Evolutionary conservation across 345 rosid species (phyloP), one percentile per base, ranked within the genome.

Genomic region (Streptanthus diversifolius): DNA sequence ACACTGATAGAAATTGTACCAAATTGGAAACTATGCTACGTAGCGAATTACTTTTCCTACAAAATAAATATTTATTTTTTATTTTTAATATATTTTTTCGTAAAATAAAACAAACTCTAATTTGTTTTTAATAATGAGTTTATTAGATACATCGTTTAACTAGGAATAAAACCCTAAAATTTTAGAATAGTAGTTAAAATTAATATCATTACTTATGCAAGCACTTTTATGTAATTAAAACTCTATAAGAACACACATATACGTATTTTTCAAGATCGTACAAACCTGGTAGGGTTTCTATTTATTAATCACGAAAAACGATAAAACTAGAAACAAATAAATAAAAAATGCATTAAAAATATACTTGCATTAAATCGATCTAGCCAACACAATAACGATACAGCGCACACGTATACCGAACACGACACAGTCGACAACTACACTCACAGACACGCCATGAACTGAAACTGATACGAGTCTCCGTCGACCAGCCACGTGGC

Each of bases 401-500:
- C 73, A 67, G 17, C 71, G 51, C 5, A 68, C 74, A 76, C 79
- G 74, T 76, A 54, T 52, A 44, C 56, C 66, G 70, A 62, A 62
- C 43, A 76, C 75, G 79, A 70, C 71, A 70, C 71, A 64, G 7
- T 43, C 39, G 61, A 69, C 18, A 63, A 29, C 63, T 25, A 55
- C 59, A 54, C 52, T 78, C 76, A 83, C 48, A 82, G 82, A 74
- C 86, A 83, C 13, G 89, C 78, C 87, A 75, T 83, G 80, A 77
- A 82, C 45, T 62, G 80, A 35, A 22, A 82, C 39, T 56, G 80
- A 36, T 49, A 78, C 63, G 32, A 79, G 55, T 76, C 77, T 37
- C 83, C 93, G 63, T 77, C 86, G 0, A 83, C 86, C 19, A 70
- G 81, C 89, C 87, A 86, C 75, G 87, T 49, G 64, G 72, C 68